A percentile compares a stretch with the other conserved stretches of the same genome.
Evolutionary conservation across 495 filamentous ascomycete species (phyloP).

Genomic region (Aspergillus incahuasiensis): DNA sequence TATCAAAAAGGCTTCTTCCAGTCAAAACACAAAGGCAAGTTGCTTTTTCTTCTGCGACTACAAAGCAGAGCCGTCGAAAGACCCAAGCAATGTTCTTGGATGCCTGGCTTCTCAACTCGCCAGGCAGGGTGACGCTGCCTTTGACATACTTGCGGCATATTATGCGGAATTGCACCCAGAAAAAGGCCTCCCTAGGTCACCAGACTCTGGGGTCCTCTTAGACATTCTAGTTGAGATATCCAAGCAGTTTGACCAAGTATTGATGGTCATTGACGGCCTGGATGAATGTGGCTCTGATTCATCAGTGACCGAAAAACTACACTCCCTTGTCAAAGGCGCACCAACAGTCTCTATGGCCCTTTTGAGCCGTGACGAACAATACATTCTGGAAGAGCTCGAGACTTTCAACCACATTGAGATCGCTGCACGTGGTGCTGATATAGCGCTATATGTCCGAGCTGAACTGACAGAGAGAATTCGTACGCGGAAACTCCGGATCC

Average conservation of each 20-base stretch:
- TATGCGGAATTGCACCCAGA: background rate
- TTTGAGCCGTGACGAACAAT: background rate
- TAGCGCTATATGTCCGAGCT: background rate
- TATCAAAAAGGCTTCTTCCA: background rate
- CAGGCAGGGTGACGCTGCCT: background rate
- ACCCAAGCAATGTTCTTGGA: background rate
- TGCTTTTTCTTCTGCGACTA: conserved; percentile 5
- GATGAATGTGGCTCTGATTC: background rate
- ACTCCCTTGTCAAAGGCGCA: background rate
- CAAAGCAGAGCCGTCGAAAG: background rate
- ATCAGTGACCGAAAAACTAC: background rate
- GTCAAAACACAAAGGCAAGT: background rate
- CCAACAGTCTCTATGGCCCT: background rate
- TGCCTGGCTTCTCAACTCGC: background rate
- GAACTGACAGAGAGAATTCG: background rate
- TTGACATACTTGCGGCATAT: background rate
- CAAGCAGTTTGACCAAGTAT: background rate
- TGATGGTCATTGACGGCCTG: background rate
- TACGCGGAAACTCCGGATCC: background rate
- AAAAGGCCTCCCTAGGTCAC: background rate
- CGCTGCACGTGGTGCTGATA: background rate
- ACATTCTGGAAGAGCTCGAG: background rate
- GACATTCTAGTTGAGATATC: background rate
- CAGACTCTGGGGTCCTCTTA: background rate
- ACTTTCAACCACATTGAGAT: background rate